Base-by-base conservation (phyloP, 768 basidiomycete genomes). In the Calocybe cyanea region DNA sequence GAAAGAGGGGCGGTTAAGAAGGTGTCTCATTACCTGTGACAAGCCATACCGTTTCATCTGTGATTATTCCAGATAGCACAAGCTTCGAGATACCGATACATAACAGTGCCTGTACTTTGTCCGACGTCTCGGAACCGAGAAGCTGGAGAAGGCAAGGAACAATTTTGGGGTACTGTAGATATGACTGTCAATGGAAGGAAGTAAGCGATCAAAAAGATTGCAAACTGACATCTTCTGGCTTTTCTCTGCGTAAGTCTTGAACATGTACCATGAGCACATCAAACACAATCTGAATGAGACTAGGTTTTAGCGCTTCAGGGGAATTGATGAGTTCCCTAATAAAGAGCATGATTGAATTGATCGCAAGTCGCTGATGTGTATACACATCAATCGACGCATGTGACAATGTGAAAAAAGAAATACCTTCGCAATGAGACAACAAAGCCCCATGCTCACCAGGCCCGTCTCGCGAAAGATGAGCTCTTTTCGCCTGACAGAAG, bases 241-340 rank as follows among this genome's bases (percentile, higher is more conserved):
- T 52, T 17, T 50, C 31, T 20, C 36, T 46, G 18, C 45, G 52
- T n/a, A 87, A 74, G 38, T 75, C 76, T 35, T 68, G 61, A 46
- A 88, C 85, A 51, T 95, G 85, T 0, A 88, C 80, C 81, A 92
- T 92, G 42, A 94, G 65, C 30, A 92, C 72, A 62, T 96, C 93
- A 55, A 95, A 91, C 3, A 92, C 62, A 45, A 87, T 77, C 56
- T 91, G 81, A n/a, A 91, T 64, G n/a, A 88, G 73, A 38, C 75
- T 78, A 9, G 81, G 64, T 65, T 80, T 85, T 53, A 92, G 72
- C 0, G 72, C 68, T 28, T 84, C 82, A 0, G 86, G 78, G 0
- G 81, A 76, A 2, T 67, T 60, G 38, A 78, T 68, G 1, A 89
- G 70, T 59, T 87, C 83, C 5, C 71, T 48, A 63, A 40, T 81